Base-by-base conservation (phyloP, 768 basidiomycete species). In the Lactarius evosmus region DNA sequence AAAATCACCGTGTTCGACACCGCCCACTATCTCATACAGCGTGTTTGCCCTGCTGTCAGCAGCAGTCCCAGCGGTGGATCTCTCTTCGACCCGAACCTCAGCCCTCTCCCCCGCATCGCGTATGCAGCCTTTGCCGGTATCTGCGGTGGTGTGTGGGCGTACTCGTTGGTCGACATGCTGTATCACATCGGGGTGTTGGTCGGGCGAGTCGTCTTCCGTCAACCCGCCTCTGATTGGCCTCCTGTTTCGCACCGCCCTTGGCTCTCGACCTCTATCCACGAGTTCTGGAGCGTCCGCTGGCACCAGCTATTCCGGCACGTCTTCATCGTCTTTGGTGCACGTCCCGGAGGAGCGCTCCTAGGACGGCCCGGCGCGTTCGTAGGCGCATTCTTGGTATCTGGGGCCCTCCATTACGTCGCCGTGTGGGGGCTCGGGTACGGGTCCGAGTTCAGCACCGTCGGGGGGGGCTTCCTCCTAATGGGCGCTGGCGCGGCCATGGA, bases 381-480 rank as follows among this genome's bases (percentile, higher is more conserved):
- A 2, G 87, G 85, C 8, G 82, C 80, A 5, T 90, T 90, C 70
- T 55, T 81, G 1, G 65, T 82, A 4, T 89, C 88, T 1, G 85
- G 80, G 8, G 29, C 83, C 4, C 68, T 89, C 4, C 89, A 91
- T 62, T 78, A 83, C 65, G 46, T 81, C 19, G 85, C 82, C 12
- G 64, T 83, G 58, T 86, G 81, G 77, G 84, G 83, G 5, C 81
- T 88, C 82, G 82, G 79, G 1, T 75, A 76, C 7, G 86, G 84
- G 17, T 73, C 76, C 1, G 82, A 87, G 50, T 78, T 82, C 0
- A n/a, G 63, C 5, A 61, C 85, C 7, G n/a, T n/a, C n/a, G 72
- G 74, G 2, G 81, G 80, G 3, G 87, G 83, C 70, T 89, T 88
- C 70, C 40, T 87, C 16, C 16, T 38, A 6, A 38, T 38, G 38